Evolutionary conservation across 805 yeast species (phyloP).

Genomic region (Yueomyces sp.): DNA sequence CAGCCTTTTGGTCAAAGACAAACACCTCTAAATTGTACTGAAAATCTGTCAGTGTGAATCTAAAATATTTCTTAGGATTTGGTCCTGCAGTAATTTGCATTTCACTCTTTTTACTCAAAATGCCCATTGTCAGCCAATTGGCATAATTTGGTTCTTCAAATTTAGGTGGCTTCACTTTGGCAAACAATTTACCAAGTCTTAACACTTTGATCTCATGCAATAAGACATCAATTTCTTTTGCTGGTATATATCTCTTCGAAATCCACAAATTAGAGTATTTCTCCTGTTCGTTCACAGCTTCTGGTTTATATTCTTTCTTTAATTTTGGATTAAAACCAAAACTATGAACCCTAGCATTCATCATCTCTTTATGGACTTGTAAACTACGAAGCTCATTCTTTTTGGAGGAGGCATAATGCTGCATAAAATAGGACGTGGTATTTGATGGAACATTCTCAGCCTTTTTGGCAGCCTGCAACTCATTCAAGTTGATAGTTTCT

Average conservation of each 20-base stretch:
- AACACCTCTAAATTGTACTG: slow-evolving; percentile 43
- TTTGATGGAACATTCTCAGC: slow-evolving; percentile 1
- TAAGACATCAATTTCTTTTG: slow-evolving; percentile 22
- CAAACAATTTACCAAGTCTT: slow-evolving; percentile 44
- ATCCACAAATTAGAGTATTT: slow-evolving; percentile 31
- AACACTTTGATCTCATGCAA: slow-evolving; percentile 41
- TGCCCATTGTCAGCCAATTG: slow-evolving; percentile 74
- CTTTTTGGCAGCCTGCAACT: background rate
- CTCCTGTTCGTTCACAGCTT: slow-evolving; percentile 32
- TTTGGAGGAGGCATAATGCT: slow-evolving; percentile 18
- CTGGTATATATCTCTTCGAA: slow-evolving; percentile 33
- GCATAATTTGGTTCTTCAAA: slow-evolving; percentile 55
- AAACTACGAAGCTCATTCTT: slow-evolving; percentile 13
- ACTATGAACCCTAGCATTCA: slow-evolving; percentile 27
- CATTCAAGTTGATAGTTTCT: slow-evolving; percentile 5
- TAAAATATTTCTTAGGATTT: slow-evolving; percentile 40
- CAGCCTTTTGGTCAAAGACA: slow-evolving; percentile 49
- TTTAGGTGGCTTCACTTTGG: slow-evolving; percentile 56
- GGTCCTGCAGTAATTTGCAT: slow-evolving; percentile 32
- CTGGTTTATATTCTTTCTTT: slow-evolving; percentile 15
- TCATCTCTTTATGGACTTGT: slow-evolving; percentile 13
- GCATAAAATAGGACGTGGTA: slow-evolving; percentile 23
- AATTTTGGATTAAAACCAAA: slow-evolving; percentile 20
- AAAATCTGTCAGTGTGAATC: slow-evolving; percentile 56
- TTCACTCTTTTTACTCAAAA: slow-evolving; percentile 44